Conservation (phyloP, 345 rosid species). For the Populus nigra region DNA sequence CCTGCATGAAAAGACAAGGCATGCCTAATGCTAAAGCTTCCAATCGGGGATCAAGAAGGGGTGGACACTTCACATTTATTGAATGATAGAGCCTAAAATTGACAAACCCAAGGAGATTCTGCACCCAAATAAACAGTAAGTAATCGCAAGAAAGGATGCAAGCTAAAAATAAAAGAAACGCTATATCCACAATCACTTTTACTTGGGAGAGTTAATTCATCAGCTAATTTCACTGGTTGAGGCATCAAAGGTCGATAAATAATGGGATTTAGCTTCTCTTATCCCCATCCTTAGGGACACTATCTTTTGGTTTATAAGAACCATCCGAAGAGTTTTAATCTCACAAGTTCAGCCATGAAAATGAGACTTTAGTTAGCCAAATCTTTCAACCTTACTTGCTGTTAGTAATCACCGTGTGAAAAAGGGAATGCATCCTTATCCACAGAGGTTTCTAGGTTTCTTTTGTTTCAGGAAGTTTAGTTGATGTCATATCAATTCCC, state of each 20-base stretch:
- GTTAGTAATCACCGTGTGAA: neutral
- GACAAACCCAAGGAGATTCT: slow-evolving; percentile 81
- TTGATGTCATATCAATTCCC: neutral
- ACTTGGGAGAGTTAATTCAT: neutral
- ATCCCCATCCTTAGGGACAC: too few relatives aligned
- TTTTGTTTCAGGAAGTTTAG: neutral
- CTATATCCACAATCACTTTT: neutral
- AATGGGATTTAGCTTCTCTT: neutral
- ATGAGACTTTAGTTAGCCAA: neutral
- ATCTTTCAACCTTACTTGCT: neutral
- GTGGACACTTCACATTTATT: slow-evolving; percentile 80
- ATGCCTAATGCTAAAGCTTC: slow-evolving; percentile 93
- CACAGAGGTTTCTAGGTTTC: neutral
- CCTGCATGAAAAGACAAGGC: slow-evolving; percentile 3
- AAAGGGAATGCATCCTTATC: neutral
- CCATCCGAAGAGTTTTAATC: neutral
- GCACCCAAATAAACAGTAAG: slow-evolving; percentile 36
- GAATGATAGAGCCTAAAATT: slow-evolving; percentile 83
- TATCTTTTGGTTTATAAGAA: neutral
- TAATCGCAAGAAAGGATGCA: neutral
- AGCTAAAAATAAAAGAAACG: neutral
- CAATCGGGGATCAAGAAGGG: slow-evolving; percentile 78
- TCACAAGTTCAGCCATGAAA: neutral
- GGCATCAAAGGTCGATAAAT: neutral
- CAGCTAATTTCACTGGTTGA: neutral